Evolutionary conservation across 257 asterid species (phyloP).

Genomic region (Nicotiana otophora): DNA sequence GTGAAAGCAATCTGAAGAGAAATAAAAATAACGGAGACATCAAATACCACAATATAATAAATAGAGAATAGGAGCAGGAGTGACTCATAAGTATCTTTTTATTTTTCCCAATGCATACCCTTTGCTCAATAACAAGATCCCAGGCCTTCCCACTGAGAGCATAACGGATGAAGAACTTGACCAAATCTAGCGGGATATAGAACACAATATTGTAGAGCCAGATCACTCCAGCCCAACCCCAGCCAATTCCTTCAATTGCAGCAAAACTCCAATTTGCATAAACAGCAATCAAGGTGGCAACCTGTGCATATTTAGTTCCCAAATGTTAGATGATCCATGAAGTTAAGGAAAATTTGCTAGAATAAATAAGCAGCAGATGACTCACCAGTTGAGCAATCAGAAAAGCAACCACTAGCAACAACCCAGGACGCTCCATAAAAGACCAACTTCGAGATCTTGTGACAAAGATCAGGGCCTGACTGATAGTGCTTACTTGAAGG

Average conservation of each 20-base stretch:
- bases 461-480: constrained; percentile 93
- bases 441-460: constrained; percentile 97
- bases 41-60: neutral
- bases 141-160: constrained; percentile 94
- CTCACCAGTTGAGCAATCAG: constrained; percentile 77
- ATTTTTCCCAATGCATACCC: constrained; percentile 41
- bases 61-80: neutral
- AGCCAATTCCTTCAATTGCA: constrained; percentile 96
- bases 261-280: constrained; percentile 95
- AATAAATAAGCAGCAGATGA: neutral
- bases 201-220: constrained; percentile 81
- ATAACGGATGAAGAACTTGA: constrained; percentile 74
- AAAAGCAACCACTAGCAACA: constrained; percentile 75
- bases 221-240: constrained; percentile 99
- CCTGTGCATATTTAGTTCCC: constrained; percentile 30
- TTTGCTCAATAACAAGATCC: constrained; percentile 92
- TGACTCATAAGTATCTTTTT: neutral
- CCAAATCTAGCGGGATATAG: constrained; percentile 80
- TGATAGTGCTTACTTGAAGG: constrained; percentile 95
- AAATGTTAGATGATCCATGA: neutral
- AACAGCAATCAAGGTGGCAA: constrained; percentile 88
- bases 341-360: neutral
- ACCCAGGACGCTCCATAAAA: constrained; percentile 86
- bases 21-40: neutral
- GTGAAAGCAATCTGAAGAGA: constrained; percentile 83